Percentiles rank a stretch among this genome's conserved stretches.
Evolutionary conservation across 192 early-diverging fungal species (phyloP).

Genomic region (Coemansia sp.): DNA sequence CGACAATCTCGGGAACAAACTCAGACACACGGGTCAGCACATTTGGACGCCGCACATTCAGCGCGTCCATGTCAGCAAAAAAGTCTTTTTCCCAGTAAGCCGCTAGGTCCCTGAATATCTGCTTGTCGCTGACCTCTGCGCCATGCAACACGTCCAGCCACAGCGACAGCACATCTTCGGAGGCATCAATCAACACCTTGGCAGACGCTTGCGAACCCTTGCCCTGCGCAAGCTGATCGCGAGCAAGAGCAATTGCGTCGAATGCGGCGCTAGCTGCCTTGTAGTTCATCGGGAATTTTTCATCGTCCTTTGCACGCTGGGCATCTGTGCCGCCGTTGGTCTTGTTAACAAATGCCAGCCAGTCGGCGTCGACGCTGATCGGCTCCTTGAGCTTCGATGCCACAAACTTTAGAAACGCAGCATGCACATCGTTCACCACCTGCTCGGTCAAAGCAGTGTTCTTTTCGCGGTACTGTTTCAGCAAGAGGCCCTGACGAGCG

Average conservation of each 20-base stretch:
- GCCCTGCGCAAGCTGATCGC: slow-evolving; percentile 17
- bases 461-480: slow-evolving; percentile 58
- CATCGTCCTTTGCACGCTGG: slow-evolving; percentile 51
- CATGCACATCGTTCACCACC: slow-evolving; percentile 58
- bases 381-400: slow-evolving; percentile 56
- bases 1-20: slow-evolving; percentile 92
- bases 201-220: slow-evolving; percentile 49
- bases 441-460: slow-evolving; percentile 48
- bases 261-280: slow-evolving; percentile 55
- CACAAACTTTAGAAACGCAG: slow-evolving; percentile 67
- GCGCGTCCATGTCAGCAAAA: slow-evolving; percentile 88
- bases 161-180: slow-evolving; percentile 39
- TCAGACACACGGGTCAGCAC: slow-evolving; percentile 93
- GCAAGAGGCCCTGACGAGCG: slow-evolving; percentile 83
- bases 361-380: slow-evolving; percentile 54
- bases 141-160: slow-evolving; percentile 53
- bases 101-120: slow-evolving; percentile 88
- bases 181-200: slow-evolving; percentile 23
- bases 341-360: slow-evolving; percentile 59
- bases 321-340: slow-evolving; percentile 52
- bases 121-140: slow-evolving; percentile 78
- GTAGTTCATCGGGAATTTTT: slow-evolving; percentile 77
- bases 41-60: slow-evolving; percentile 85
- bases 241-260: slow-evolving; percentile 21
- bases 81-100: slow-evolving; percentile 93